Percentiles rank a stretch among this genome's conserved stretches.
phyloP scores from a whole-genome alignment of 345 rosid species.

The Boechera retrofracta region DNA sequence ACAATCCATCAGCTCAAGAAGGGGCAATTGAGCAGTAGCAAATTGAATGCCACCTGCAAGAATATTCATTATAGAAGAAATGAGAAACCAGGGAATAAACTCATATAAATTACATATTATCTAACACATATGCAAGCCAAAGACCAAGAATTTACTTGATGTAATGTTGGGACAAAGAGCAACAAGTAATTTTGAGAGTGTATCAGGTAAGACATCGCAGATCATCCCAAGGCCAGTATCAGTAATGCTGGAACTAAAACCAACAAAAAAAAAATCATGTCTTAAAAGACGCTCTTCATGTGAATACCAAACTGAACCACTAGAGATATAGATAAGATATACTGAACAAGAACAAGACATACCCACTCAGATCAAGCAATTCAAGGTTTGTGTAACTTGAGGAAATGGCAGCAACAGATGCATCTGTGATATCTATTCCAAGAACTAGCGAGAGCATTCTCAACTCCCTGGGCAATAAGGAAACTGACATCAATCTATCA shows the following conservation, averaged over 20 bases:
- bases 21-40: constrained; percentile 94
- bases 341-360: constrained; percentile 47
- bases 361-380: constrained; percentile 98
- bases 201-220: constrained; percentile 84
- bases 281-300: background rate
- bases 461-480: constrained; percentile 59
- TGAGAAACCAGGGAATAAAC: constrained; percentile 27
- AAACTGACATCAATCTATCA: constrained; percentile 19
- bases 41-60: constrained; percentile 94
- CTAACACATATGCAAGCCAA: constrained; percentile 8
- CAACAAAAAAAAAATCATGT: constrained; percentile 19
- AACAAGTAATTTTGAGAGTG: constrained; percentile 80
- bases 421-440: constrained; percentile 90
- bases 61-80: constrained; percentile 11
- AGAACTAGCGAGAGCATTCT: constrained; percentile 95
- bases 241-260: constrained; percentile 85
- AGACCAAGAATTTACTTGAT: constrained; percentile 70
- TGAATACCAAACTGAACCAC: constrained; percentile 1
- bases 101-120: background rate
- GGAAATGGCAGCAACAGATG: constrained; percentile 91
- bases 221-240: constrained; percentile 98
- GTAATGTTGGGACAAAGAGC: constrained; percentile 98
- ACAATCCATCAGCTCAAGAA: constrained; percentile 96
- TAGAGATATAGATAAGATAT: background rate
- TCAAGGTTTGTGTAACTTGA: constrained; percentile 78